Percentiles rank a stretch among this genome's conserved stretches.
Conservation (phyloP, 768 basidiomycete genomes). For the Lactifluus hygrophoroides region DNA sequence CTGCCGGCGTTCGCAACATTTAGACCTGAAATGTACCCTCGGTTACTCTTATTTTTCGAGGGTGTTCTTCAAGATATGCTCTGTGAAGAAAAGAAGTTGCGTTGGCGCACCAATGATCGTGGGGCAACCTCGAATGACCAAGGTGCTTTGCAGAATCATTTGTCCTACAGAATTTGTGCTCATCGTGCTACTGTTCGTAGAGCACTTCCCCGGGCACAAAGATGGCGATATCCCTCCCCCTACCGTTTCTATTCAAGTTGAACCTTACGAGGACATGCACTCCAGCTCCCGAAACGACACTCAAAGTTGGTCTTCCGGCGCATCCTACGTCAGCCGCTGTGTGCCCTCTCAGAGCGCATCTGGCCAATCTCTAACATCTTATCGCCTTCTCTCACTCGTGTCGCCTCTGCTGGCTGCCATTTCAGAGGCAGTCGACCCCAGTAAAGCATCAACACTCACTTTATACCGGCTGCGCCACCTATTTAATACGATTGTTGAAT, state of each 20-base stretch:
- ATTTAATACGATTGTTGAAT: slow-evolving; percentile 41
- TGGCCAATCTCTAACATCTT: slow-evolving; percentile 43
- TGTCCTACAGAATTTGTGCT: neutral
- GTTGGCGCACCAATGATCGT: slow-evolving; percentile 9
- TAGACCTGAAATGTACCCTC: slow-evolving; percentile 47
- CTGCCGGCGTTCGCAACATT: slow-evolving; percentile 74
- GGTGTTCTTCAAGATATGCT: slow-evolving; percentile 48
- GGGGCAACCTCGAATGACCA: neutral
- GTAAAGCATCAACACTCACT: slow-evolving; percentile 28
- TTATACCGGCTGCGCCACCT: slow-evolving; percentile 46
- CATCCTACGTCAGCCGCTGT: slow-evolving; percentile 6
- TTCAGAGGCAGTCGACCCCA: slow-evolving; percentile 45
- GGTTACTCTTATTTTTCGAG: slow-evolving; percentile 64
- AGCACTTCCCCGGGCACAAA: neutral
- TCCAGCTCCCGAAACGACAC: slow-evolving; percentile 13
- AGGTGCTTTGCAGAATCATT: neutral
- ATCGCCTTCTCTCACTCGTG: slow-evolving; percentile 54
- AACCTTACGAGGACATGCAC: slow-evolving; percentile 8
- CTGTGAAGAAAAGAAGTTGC: slow-evolving; percentile 33
- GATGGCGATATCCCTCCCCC: neutral
- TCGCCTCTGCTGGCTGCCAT: slow-evolving; percentile 55
- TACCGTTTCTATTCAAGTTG: slow-evolving; percentile 21
- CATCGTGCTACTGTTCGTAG: neutral
- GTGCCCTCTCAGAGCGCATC: slow-evolving; percentile 47
- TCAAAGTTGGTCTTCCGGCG: slow-evolving; percentile 21